A percentile compares a stretch with the other conserved stretches of the same genome.
Conservation (phyloP, 2,329 filamentous ascomycete species). For the Colletotrichum sp. region DNA sequence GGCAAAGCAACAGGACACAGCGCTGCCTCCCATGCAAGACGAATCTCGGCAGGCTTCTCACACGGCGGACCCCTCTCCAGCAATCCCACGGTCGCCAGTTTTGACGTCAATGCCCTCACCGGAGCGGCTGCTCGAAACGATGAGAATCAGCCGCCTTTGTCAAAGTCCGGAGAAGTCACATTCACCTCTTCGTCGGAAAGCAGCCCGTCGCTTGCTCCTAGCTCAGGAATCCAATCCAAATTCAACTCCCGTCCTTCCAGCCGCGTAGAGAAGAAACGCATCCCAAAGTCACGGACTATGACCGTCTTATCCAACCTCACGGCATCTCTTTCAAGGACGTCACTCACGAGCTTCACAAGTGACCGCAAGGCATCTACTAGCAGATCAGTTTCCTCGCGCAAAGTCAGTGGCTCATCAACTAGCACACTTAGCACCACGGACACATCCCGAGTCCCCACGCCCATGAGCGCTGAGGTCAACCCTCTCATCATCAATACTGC, state of each 20-base stretch:
- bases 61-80: constrained; percentile 27
- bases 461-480: neutral
- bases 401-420: constrained; percentile 10
- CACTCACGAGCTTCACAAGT: constrained; percentile 3
- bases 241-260: neutral
- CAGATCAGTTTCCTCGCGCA: constrained; percentile 6
- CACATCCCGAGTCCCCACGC: neutral
- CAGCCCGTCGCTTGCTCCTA: neutral
- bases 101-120: constrained; percentile 27
- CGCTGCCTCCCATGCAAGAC: neutral
- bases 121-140: constrained; percentile 22
- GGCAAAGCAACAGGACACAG: neutral
- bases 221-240: constrained; percentile 9
- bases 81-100: constrained; percentile 34
- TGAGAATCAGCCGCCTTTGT: constrained; percentile 27
- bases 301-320: constrained; percentile 50
- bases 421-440: constrained; percentile 9
- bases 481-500: constrained; percentile 39
- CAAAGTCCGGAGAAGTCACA: neutral
- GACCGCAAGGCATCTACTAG: neutral
- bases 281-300: constrained; percentile 52
- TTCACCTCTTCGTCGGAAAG: neutral
- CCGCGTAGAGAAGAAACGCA: constrained; percentile 7
- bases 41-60: constrained; percentile 35
- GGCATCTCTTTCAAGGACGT: constrained; percentile 44